phyloP scores from a whole-genome alignment of 106 monocot genomes.

The Acorus calamus region DNA sequence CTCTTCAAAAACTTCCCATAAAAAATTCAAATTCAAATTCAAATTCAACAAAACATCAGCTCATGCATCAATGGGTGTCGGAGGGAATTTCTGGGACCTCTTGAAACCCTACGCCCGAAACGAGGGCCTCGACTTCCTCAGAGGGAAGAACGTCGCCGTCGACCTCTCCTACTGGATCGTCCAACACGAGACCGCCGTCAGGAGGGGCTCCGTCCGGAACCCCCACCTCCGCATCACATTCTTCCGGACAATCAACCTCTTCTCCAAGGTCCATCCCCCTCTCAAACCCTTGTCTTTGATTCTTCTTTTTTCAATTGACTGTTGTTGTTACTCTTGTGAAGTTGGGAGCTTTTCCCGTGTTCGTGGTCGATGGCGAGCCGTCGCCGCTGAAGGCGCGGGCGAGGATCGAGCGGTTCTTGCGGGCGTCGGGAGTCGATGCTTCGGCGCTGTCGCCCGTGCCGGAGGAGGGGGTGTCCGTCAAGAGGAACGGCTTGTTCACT shows the following conservation, averaged over 20 bases:
- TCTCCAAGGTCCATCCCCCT: conserved; percentile 49
- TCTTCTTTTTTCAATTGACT: background rate
- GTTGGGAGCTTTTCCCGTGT: conserved; percentile 95
- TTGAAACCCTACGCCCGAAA: conserved; percentile 72
- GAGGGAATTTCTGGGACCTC: conserved; percentile 88
- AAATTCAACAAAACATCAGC: too few species aligned
- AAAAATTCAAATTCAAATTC: too few species aligned
- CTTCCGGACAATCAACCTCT: conserved; percentile 88
- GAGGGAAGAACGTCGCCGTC: conserved; percentile 82
- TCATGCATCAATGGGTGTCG: conserved; percentile 52
- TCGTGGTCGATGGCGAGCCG: conserved; percentile 83
- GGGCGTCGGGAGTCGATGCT: conserved; percentile 48
- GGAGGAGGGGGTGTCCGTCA: conserved; percentile 13
- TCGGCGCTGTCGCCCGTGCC: conserved; percentile 10
- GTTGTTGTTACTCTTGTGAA: conserved; percentile 5
- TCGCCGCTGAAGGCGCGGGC: conserved; percentile 65
- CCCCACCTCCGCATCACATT: conserved; percentile 84
- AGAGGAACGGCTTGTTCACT: conserved; percentile 51
- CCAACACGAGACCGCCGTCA: conserved; percentile 47
- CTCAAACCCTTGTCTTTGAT: background rate
- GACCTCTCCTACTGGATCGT: conserved; percentile 99
- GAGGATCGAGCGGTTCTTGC: conserved; percentile 77
- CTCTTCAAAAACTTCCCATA: too few species aligned
- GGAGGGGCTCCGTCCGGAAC: conserved; percentile 28
- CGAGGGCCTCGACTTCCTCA: conserved; percentile 77